Evolutionary conservation across 2,329 filamentous ascomycete species (phyloP), one percentile per base, ranked within the genome.

Genomic region (Calonectria naviculata): DNA sequence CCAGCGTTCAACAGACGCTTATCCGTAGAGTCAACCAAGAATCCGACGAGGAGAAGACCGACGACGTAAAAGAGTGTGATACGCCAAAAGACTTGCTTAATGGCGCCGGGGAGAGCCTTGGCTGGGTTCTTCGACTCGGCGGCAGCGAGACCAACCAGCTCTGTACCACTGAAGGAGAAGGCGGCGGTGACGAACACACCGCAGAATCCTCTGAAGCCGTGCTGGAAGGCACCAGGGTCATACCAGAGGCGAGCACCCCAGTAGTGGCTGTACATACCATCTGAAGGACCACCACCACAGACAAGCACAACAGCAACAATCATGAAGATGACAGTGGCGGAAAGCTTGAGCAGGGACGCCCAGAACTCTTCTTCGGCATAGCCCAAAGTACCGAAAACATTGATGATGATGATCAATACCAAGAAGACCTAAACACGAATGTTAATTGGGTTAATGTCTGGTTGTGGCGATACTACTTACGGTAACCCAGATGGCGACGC

Each of bases 121-220:
- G 90, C 88, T 0, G 93, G 93, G 78, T 94, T 94, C 12, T 85
- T 83, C 0, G 93, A 90, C 81, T 95, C 93, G 8, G 92, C 93
- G 1, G 93, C 93, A 4, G 93, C 92, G 3, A 95, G 87, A 75
- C 93, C 93, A n/a, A 94, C 92, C 2, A 94, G 85, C 79, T 94
- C 93, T 0, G 93, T 94, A 17, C 93, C 93, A 19, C 90, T 89
- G 79, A 94, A 95, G 26, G 93, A 85, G 78, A 94, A 94, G 5
- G 93, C 92, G 4, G 93, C 92, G 1, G 91, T 94, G 61, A 94
- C 92, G 24, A 78, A 78, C 17, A 78, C 77, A 60, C 87, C 88
- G 80, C 92, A 94, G 73, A 94, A 89, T 1, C 93, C 93, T 73
- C 93, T 92, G 84, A 95, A 94, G 31, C 93, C 93, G 76, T 94